Conservation (phyloP, 1,139 yeast genomes). For the Pichia terricola region DNA sequence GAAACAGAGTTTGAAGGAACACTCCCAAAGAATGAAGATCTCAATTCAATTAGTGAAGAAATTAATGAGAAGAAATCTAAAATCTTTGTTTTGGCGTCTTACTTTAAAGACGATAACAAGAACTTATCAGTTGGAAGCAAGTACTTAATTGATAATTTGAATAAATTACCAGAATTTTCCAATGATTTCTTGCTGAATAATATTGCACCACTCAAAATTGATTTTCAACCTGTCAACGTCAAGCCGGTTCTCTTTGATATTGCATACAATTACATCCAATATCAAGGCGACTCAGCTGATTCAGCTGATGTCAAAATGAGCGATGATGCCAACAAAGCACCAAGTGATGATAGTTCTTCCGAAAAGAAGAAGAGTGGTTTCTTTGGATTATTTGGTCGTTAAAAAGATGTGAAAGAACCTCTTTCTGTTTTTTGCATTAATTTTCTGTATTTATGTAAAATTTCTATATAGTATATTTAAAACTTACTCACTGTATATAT, state of each 20-base stretch:
- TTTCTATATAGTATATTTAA: not conserved
- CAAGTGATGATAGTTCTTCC: conserved; percentile 4
- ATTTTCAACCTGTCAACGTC: conserved; percentile 47
- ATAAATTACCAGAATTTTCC: conserved; percentile 33
- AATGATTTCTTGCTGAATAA: conserved; percentile 30
- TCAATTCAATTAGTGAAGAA: conserved; percentile 25
- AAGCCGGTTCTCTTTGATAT: conserved; percentile 89
- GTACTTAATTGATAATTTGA: conserved; percentile 40
- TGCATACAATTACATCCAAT: conserved; percentile 71
- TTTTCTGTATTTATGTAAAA: no score
- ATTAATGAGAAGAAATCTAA: conserved; percentile 29
- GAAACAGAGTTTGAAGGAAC: conserved; percentile 15
- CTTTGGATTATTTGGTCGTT: conserved; percentile 41
- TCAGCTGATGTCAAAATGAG: not conserved
- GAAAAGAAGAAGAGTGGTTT: conserved; percentile 34
- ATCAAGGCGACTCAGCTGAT: conserved; percentile 22
- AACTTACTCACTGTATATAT: no score
- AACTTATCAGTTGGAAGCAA: conserved; percentile 6
- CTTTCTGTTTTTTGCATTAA: not conserved
- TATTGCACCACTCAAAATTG: conserved; percentile 37
- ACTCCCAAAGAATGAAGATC: conserved; percentile 30
- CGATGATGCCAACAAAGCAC: conserved; percentile 1
- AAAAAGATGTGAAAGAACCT: conserved; percentile 1
- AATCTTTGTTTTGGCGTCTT: conserved; percentile 45
- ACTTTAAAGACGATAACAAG: conserved; percentile 19